Evolutionary conservation across 2,329 filamentous ascomycete species (phyloP), one percentile per base, ranked within the genome.

Genomic region (Paracoccidioides brasiliensis): DNA sequence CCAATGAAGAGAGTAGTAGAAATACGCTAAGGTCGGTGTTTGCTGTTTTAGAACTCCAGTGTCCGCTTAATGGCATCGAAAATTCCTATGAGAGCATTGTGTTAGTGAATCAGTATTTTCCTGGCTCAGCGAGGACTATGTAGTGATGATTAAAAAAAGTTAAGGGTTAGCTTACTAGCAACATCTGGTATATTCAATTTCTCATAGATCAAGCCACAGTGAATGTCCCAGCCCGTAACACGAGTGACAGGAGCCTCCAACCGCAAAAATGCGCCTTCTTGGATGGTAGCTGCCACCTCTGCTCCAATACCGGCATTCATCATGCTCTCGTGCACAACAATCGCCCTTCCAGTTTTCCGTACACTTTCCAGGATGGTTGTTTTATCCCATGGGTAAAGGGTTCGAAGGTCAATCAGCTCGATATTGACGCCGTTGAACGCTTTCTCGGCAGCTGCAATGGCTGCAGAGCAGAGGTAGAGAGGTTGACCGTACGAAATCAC

Each of bases 291-390:
- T 1, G 90, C 88, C 0, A 96, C 84, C 67, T 95, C 90, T 4
- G 90, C 90, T 2, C 90, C 90, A 14, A 95, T 81, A 12, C 90
- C 90, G 5, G 86, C 86, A 64, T 95, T 95, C 60, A 90, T 79
- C 86, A 93, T 94, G 56, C 88, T 84, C 72, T 96, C 90, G 67
- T 96, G 90, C 5, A 96, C 90, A 1, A 96, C 85, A 55, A 96
- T 80, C 42, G 86, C 89, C 57, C 88, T 75, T 0, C 90, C 90
- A 0, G 90, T 95, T 76, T 93, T 95, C 63, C 80, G 81, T 12
- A 95, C 90, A 60, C 90, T 95, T 54, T 84, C 75, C 57, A 95
- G 76, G 1, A 96, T 80, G 0, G 86, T 86, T 66, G 85, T 78
- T 64, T 88, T 82, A 68, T 96, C 90, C 90, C 90, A 96, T 0